These are phyloP conservation scores for Russula emetica DNA, from an alignment of 768 basidiomycete species.

Conservation along the genomic window DNA sequence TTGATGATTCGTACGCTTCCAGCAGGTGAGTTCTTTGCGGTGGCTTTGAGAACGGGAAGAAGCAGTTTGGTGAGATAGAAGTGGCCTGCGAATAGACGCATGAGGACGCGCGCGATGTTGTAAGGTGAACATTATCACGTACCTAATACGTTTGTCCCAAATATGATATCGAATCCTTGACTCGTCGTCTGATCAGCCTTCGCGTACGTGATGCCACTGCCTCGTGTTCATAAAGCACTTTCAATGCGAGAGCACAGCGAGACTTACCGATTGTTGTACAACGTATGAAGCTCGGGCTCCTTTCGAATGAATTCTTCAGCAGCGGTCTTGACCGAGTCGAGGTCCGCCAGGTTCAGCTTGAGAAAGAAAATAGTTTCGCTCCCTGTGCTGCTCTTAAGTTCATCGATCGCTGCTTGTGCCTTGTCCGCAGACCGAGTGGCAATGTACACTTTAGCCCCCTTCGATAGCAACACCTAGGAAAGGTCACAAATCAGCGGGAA, in stretches of 20 bases:
- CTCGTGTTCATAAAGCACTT: background rate
- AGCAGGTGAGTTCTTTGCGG: background rate
- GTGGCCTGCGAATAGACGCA: background rate
- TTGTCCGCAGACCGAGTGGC: background rate
- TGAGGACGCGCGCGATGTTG: background rate
- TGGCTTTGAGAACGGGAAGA: background rate
- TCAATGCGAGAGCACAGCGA: background rate
- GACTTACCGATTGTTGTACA: conserved; percentile 6
- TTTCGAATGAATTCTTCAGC: background rate
- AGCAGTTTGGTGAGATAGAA: conserved; percentile 13
- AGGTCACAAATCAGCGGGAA: background rate
- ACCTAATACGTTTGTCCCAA: conserved; percentile 14
- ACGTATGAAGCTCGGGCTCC: conserved; percentile 4
- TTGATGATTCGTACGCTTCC: conserved; percentile 8
- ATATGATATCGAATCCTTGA: background rate
- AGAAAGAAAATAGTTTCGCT: background rate
- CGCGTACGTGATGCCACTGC: background rate
- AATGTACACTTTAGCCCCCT: conserved; percentile 5
- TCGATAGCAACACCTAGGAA: background rate
- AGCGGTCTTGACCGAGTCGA: background rate
- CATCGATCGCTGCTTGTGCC: background rate
- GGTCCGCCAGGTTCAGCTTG: conserved; percentile 1
- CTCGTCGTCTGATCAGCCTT: background rate
- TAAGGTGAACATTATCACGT: background rate
- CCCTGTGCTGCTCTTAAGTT: background rate